A percentile compares a stretch with the other conserved stretches of the same genome.
Evolutionary conservation across 2,329 filamentous ascomycete genomes (phyloP).

Genomic region (Paraconiothyrium brasiliense): DNA sequence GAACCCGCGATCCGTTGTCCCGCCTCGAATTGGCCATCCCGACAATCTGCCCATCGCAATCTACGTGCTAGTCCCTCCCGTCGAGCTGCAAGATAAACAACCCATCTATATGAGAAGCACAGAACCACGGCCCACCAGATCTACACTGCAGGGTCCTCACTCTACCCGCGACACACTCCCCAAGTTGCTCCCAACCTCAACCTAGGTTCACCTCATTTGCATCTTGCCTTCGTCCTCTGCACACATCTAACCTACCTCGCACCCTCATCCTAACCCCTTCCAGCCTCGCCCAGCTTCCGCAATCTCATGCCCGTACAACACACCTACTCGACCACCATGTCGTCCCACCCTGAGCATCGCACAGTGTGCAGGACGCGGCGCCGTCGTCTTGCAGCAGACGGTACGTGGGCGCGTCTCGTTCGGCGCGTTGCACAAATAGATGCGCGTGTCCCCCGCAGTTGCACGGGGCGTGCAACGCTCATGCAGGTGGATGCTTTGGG

Average conservation of each 20-base stretch:
- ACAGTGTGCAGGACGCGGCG: neutral
- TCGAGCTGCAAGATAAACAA: constrained; percentile 15
- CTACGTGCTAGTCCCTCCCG: neutral
- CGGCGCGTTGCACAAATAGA: constrained; percentile 16
- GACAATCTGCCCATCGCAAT: neutral
- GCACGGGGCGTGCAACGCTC: constrained; percentile 3
- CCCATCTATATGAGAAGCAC: constrained; percentile 15
- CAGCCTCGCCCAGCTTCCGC: neutral
- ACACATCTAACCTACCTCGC: neutral
- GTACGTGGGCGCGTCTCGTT: neutral
- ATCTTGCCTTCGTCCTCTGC: no score
- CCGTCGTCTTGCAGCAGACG: no score
- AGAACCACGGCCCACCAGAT: constrained; percentile 17
- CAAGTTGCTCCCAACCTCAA: neutral
- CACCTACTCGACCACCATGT: constrained; percentile 12
- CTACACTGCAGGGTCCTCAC: constrained; percentile 7
- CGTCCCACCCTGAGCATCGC: constrained; percentile 11
- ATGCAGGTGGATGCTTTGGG: constrained; percentile 12
- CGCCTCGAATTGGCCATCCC: neutral
- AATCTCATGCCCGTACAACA: neutral
- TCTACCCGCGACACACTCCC: neutral
- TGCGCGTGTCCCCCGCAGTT: constrained; percentile 4
- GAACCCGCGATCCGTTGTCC: neutral
- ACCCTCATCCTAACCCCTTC: neutral
- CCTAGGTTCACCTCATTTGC: no score